Conservation (phyloP, 352 stramenopile genomes). For the Phytophthora idaei region DNA sequence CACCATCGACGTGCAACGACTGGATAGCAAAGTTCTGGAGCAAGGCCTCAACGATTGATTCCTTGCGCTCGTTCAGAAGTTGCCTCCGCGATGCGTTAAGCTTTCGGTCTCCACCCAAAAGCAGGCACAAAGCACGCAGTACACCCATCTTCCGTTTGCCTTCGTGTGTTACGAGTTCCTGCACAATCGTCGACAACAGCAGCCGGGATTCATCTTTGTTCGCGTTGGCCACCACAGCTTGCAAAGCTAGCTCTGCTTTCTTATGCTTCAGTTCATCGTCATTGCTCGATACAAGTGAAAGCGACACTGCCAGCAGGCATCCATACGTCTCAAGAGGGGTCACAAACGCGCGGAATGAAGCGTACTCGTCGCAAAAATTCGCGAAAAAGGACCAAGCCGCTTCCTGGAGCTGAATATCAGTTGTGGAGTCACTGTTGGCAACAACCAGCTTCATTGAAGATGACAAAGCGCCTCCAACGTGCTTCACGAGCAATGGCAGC, state of each 20-base stretch:
- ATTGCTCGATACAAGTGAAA: slow-evolving; percentile 29
- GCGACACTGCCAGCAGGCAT: slow-evolving; percentile 59
- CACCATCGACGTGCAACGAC: slow-evolving; percentile 19
- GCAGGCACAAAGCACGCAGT: slow-evolving; percentile 55
- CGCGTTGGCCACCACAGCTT: slow-evolving; percentile 52
- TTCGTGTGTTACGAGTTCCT: slow-evolving; percentile 53
- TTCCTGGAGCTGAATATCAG: slow-evolving; percentile 15
- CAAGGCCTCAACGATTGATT: slow-evolving; percentile 48
- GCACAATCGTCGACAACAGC: slow-evolving; percentile 57
- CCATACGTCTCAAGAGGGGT: slow-evolving; percentile 63
- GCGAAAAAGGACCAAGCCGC: slow-evolving; percentile 61
- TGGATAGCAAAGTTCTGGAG: slow-evolving; percentile 53
- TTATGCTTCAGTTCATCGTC: not conserved
- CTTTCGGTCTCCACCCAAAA: slow-evolving; percentile 72
- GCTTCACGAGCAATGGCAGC: slow-evolving; percentile 30
- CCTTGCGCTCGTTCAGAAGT: slow-evolving; percentile 59
- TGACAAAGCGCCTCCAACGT: slow-evolving; percentile 42
- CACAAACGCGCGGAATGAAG: slow-evolving; percentile 47
- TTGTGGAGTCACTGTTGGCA: slow-evolving; percentile 3
- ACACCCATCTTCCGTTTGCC: slow-evolving; percentile 51
- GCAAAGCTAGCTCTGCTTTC: slow-evolving; percentile 37
- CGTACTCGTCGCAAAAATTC: slow-evolving; percentile 60
- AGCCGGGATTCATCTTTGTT: slow-evolving; percentile 81
- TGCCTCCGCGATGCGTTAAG: slow-evolving; percentile 54
- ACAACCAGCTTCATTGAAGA: slow-evolving; percentile 55